These are phyloP conservation scores for Umbelopsis sp. DNA, from an alignment of 192 early-diverging fungal genomes.

Conservation along the genomic window DNA sequence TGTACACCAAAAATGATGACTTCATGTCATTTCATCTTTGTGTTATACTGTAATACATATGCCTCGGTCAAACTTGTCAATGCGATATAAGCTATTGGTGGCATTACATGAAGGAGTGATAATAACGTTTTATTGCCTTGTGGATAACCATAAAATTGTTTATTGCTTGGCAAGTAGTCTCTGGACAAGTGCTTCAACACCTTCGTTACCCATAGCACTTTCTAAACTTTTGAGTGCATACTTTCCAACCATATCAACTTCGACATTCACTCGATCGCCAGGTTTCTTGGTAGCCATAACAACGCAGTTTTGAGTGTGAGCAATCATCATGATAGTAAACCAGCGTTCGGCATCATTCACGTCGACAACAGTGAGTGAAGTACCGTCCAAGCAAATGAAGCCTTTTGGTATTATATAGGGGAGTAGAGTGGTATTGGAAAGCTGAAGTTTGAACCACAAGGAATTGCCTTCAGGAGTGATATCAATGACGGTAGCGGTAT, in stretches of 20 bases:
- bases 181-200: conserved; percentile 37
- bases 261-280: conserved; percentile 87
- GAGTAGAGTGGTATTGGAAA: conserved; percentile 62
- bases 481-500: conserved; percentile 72
- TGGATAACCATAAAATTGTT: not conserved
- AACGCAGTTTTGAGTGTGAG: conserved; percentile 86
- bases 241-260: conserved; percentile 98
- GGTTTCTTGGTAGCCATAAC: conserved; percentile 71
- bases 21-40: not conserved
- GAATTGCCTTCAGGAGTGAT: conserved; percentile 90
- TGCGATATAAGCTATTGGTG: too few species aligned
- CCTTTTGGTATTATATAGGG: conserved; percentile 94
- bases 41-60: not conserved
- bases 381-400: conserved; percentile 91
- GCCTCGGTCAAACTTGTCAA: not conserved
- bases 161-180: conserved; percentile 4
- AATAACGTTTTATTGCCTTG: not conserved
- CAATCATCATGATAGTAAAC: conserved; percentile 96
- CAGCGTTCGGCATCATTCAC: conserved; percentile 73
- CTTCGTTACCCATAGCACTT: conserved; percentile 64
- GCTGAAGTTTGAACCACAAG: conserved; percentile 70
- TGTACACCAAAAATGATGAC: not conserved
- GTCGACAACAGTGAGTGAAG: conserved; percentile 91
- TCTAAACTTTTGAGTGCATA: conserved; percentile 79
- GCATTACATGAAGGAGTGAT: not conserved